These are phyloP conservation scores for Phytophthora nicotianae DNA, from an alignment of 352 stramenopile species.

Conservation along the genomic window DNA sequence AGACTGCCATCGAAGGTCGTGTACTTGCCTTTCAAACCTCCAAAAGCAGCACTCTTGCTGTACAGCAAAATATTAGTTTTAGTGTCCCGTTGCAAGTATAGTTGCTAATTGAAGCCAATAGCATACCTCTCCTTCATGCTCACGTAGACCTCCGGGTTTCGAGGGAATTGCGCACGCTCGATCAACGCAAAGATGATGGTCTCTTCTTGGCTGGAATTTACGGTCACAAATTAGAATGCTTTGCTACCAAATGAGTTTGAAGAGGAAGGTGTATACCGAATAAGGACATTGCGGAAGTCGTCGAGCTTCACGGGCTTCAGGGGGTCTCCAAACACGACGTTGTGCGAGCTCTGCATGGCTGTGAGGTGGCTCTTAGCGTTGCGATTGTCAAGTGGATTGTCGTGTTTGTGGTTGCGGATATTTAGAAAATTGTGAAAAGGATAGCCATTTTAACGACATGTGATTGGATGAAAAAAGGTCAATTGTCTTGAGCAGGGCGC, in stretches of 20 bases:
- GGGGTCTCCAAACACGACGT: conserved; percentile 69
- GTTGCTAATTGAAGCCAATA: conserved; percentile 2
- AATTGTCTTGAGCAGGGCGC: not conserved
- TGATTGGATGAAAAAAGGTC: conserved; percentile 28
- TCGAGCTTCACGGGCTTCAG: conserved; percentile 81
- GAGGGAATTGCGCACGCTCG: conserved; percentile 96
- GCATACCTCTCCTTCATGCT: conserved; percentile 77
- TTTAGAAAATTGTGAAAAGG: not conserved
- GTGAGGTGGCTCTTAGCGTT: too few species aligned
- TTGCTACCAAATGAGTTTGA: not conserved
- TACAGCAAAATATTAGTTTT: conserved; percentile 2
- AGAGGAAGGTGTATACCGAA: conserved; percentile 44
- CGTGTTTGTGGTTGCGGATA: not conserved
- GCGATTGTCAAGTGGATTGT: too few species aligned
- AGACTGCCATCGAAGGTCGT: conserved; percentile 85
- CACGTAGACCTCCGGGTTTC: conserved; percentile 95
- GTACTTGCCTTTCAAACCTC: conserved; percentile 86
- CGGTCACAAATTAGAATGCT: not conserved
- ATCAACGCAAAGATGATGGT: conserved; percentile 99
- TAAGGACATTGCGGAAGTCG: conserved; percentile 90
- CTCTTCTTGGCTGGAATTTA: conserved; percentile 91
- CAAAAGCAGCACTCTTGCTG: conserved; percentile 76
- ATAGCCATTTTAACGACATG: not conserved
- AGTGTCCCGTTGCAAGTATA: not conserved
- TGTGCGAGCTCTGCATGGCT: conserved; percentile 64